These are phyloP conservation scores for Oryza punctata DNA, from an alignment of 176 grass and related monocot genomes.

Conservation along the genomic window DNA sequence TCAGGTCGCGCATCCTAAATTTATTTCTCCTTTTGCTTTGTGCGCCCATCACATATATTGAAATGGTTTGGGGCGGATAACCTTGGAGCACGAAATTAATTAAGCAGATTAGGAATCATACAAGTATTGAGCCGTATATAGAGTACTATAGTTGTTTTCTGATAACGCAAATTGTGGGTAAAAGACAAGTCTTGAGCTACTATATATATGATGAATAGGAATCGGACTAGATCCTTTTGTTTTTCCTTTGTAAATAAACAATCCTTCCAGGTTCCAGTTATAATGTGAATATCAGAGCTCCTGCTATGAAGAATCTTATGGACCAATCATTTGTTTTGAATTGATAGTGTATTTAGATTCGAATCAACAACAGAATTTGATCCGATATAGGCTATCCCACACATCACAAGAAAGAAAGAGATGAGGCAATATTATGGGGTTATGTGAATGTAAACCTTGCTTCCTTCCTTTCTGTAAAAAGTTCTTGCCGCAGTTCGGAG, in stretches of 20 bases:
- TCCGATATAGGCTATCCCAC: constrained; percentile 4
- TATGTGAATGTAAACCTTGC: neutral
- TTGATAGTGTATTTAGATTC: neutral
- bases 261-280: neutral
- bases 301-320: neutral
- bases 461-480: neutral
- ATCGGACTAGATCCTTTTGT: neutral
- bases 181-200: neutral
- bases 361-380: neutral
- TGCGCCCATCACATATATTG: neutral
- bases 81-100: neutral
- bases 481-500: neutral
- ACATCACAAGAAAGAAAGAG: neutral
- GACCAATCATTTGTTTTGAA: neutral
- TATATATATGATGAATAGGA: neutral
- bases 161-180: neutral
- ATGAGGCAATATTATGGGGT: neutral
- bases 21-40: neutral
- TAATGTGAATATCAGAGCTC: too few species aligned
- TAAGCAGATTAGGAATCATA: neutral
- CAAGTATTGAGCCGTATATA: neutral
- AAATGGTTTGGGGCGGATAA: neutral
- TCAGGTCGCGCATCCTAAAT: constrained; percentile 44
- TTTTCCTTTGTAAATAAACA: neutral
- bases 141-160: neutral